Base-by-base conservation (phyloP, 371 early-diverging fungal species). In the Zancudomyces culisetae region DNA sequence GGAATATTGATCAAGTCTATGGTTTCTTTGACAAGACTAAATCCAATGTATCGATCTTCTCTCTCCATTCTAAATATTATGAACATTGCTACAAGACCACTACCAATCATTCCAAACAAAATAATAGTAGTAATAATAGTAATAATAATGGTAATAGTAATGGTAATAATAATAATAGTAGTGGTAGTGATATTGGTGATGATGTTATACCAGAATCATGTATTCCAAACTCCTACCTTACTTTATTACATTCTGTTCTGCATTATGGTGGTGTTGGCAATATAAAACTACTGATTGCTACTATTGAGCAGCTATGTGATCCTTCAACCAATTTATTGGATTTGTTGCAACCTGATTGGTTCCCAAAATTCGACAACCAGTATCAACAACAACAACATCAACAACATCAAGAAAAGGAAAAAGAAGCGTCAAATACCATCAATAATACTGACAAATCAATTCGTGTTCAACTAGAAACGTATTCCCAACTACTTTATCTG, bases 401-500 rank as follows among this genome's bases (percentile, higher is more conserved):
- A 22, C 26, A 26, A 18, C 15, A 28, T 13, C 22, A 27, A 22
- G 21, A 15, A 49, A n/a, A 13, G 22, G 18, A 27, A 4, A 19
- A 21, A 46, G 43, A 27, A 47, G 54, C 12, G 20, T 39, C 50
- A 27, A 28, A 41, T 3, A 21, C 51, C 18, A 29, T 30, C 23
- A 13, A 12, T 2, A 54, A 29, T n/a, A 35, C n/a, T 40, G 29
- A 49, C 2, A 21, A 51, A 27, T 3, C 52, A 20, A 45, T 70
- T 0, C 64, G 69, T 2, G 72, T 66, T 39, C 58, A 60, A 39
- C 58, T 84, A 28, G 63, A 68, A 39, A 77, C 83, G 0, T 85
- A 85, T 60, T 72, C 76, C 2, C 86, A 85, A 55, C 56, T 84
- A 19, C 64, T 84, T 21, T 85, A 82, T 49, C 60, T 84, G 43